A percentile compares a stretch with the other conserved stretches of the same genome.
These are phyloP conservation scores for Vanrija sp. DNA, from an alignment of 1,284 basidiomycete genomes.

Conservation along the genomic window DNA sequence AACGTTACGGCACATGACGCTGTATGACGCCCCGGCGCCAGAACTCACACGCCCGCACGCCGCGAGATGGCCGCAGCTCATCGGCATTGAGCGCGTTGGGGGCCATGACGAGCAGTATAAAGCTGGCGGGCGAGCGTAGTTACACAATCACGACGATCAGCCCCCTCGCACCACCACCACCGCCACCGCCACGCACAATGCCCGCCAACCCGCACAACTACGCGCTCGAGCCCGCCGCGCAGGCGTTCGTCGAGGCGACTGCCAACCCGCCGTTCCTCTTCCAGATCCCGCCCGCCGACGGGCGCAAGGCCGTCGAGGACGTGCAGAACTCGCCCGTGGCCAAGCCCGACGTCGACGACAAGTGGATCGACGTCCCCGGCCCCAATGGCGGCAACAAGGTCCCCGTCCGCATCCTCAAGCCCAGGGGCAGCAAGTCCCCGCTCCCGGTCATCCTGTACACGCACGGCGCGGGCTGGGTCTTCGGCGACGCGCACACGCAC, in stretches of 20 bases:
- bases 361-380: constrained; percentile 14
- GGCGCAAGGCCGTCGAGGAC: constrained; percentile 9
- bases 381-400: neutral
- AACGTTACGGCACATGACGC: too few relatives aligned
- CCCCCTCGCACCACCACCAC: neutral
- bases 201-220: constrained; percentile 11
- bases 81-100: too few relatives aligned
- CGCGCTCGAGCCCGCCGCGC: constrained; percentile 11
- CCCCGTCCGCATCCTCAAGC: constrained; percentile 8
- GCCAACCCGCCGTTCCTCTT: constrained; percentile 11
- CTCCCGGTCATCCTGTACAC: constrained; percentile 16
- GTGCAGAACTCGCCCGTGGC: constrained; percentile 3
- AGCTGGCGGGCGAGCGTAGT: too few relatives aligned
- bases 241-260: constrained; percentile 10
- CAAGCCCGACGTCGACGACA: constrained; percentile 16
- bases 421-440: constrained; percentile 5
- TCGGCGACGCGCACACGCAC: constrained; percentile 16
- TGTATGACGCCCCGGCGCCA: too few relatives aligned
- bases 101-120: neutral
- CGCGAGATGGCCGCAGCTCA: too few relatives aligned
- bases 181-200: constrained; percentile 3
- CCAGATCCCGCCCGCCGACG: constrained; percentile 12
- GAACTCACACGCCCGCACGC: too few relatives aligned
- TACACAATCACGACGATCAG: too few relatives aligned
- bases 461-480: constrained; percentile 17